Conservation (phyloP, 371 early-diverging fungal genomes). For the Mortierella sp. region DNA sequence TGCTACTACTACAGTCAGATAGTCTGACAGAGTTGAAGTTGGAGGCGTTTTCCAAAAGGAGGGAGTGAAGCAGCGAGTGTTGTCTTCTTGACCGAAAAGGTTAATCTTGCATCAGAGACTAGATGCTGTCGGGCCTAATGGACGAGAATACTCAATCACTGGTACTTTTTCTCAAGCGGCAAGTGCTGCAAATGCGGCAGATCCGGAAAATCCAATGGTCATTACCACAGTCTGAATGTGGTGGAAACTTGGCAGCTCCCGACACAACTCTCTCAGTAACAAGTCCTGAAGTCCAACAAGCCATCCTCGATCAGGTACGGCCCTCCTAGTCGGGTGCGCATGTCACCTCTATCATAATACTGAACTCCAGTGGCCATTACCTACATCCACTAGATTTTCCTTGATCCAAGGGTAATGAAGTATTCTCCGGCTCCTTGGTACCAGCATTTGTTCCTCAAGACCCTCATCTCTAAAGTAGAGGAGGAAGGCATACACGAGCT, state of each 20-base stretch:
- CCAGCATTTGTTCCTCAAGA: constrained; percentile 40
- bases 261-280: constrained; percentile 14
- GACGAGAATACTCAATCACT: constrained; percentile 16
- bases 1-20: no score
- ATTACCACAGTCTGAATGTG: neutral
- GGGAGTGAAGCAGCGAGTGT: no score
- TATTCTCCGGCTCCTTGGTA: constrained; percentile 46
- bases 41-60: no score
- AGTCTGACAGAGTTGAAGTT: no score
- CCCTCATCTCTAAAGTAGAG: constrained; percentile 41
- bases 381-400: constrained; percentile 29
- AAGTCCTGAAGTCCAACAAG: constrained; percentile 37
- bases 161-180: constrained; percentile 41
- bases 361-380: neutral
- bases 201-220: constrained; percentile 46
- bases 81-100: no score
- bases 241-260: neutral
- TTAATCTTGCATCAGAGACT: no score
- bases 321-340: neutral
- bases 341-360: neutral
- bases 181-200: constrained; percentile 48
- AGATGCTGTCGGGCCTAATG: neutral
- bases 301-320: constrained; percentile 37
- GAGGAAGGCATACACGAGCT: constrained; percentile 24
- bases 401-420: constrained; percentile 29